Conservation (phyloP, 768 basidiomycete genomes). For the Pleurotus sapidus region DNA sequence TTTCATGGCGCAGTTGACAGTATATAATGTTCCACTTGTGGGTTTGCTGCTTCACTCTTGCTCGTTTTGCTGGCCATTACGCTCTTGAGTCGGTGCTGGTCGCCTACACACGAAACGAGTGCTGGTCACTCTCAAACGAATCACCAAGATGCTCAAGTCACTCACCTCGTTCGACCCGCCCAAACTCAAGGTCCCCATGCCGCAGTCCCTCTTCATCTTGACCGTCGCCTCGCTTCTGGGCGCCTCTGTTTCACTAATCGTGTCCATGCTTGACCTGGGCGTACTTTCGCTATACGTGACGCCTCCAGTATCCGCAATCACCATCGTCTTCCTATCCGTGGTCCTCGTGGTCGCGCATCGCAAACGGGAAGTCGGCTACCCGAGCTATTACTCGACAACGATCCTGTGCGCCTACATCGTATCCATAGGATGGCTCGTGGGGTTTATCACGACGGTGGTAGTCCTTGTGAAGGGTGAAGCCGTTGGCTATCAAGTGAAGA, state of each 20-base stretch:
- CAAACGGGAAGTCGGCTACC: conserved; percentile 20
- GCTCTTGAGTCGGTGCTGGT: conserved; percentile 22
- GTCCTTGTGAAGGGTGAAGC: conserved; percentile 17
- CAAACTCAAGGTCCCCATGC: conserved; percentile 15
- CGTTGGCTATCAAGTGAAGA: conserved; percentile 14
- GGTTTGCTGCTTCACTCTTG: not conserved
- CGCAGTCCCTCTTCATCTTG: conserved; percentile 24
- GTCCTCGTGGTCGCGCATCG: conserved; percentile 23
- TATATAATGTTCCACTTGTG: not conserved
- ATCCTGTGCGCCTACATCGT: conserved; percentile 27
- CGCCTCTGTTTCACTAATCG: conserved; percentile 22
- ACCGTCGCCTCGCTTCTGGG: conserved; percentile 22
- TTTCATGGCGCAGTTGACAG: not conserved
- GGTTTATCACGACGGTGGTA: conserved; percentile 24
- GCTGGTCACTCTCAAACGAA: conserved; percentile 10
- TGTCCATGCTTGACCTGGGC: conserved; percentile 31
- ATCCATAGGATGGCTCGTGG: conserved; percentile 26
- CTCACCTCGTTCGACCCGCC: not conserved
- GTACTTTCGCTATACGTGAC: conserved; percentile 30
- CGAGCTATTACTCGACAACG: conserved; percentile 30
- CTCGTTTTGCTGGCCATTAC: conserved; percentile 24
- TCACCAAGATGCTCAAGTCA: conserved; percentile 1
- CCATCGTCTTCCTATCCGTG: conserved; percentile 24
- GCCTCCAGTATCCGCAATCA: conserved; percentile 26
- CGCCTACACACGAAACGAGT: conserved; percentile 15